These are phyloP conservation scores for Marasmius tenuissimus DNA, from an alignment of 1,284 basidiomycete genomes.

Conservation along the genomic window DNA sequence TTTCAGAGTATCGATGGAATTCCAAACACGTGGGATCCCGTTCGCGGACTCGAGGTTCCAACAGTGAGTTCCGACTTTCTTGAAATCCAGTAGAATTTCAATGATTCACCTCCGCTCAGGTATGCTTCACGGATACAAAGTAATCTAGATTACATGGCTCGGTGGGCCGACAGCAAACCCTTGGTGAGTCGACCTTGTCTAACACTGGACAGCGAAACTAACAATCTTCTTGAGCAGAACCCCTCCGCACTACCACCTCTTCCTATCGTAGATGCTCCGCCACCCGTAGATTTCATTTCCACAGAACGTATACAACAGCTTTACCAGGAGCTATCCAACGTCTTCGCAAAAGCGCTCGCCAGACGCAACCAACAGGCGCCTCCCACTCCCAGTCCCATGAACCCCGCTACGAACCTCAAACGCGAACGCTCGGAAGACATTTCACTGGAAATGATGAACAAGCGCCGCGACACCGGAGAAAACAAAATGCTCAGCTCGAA, in stretches of 20 bases:
- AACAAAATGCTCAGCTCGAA: conserved; percentile 36
- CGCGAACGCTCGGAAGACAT: conserved; percentile 60
- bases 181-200: conserved; percentile 26
- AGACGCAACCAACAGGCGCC: conserved; percentile 39
- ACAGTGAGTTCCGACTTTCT: conserved; percentile 45
- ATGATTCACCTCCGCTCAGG: conserved; percentile 31
- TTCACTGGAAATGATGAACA: conserved; percentile 38
- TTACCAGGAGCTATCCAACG: conserved; percentile 55
- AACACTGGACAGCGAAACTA: background rate
- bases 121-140: conserved; percentile 58
- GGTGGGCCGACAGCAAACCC: conserved; percentile 54
- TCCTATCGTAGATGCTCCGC: conserved; percentile 58
- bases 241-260: conserved; percentile 33
- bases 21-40: conserved; percentile 53
- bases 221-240: conserved; percentile 19
- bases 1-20: conserved; percentile 52
- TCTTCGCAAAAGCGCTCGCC: conserved; percentile 66
- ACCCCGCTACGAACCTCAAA: conserved; percentile 42
- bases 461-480: conserved; percentile 74
- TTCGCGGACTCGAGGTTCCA: conserved; percentile 50
- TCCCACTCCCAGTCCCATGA: conserved; percentile 15
- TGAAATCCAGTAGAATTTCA: background rate
- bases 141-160: conserved; percentile 68
- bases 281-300: conserved; percentile 46
- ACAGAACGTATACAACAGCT: conserved; percentile 61